A percentile compares a stretch with the other conserved stretches of the same genome.
Evolutionary conservation across 352 stramenopile species (phyloP).

Genomic region (Phytophthora tubulina): DNA sequence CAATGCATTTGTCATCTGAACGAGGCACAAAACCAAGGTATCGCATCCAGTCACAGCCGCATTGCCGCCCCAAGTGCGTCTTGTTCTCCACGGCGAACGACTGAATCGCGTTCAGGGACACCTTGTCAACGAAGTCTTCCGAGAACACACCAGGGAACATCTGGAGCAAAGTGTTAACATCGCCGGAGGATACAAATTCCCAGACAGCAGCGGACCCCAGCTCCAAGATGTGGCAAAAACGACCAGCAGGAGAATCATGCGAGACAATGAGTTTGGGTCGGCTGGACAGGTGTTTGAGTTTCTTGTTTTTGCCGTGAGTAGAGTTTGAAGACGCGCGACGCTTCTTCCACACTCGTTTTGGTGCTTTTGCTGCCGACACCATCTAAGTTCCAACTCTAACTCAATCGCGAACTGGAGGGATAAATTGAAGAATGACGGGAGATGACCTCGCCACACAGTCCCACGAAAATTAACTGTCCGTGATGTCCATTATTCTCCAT

Average conservation of each 20-base stretch:
- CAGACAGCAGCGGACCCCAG: slow-evolving; percentile 5
- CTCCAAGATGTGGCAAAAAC: slow-evolving; percentile 11
- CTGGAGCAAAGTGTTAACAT: slow-evolving; percentile 8
- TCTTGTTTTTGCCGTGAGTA: no score
- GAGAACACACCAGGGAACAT: neutral
- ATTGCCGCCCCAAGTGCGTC: slow-evolving; percentile 15
- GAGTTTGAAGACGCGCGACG: no score
- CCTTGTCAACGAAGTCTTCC: neutral
- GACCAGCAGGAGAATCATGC: neutral
- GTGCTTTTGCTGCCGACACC: no score
- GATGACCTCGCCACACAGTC: no score
- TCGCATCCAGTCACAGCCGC: slow-evolving; percentile 30
- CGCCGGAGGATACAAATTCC: slow-evolving; percentile 3
- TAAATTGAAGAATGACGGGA: no score
- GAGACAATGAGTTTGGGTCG: neutral
- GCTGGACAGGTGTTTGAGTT: no score
- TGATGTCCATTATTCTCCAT: no score
- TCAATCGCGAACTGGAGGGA: no score
- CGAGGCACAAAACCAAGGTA: slow-evolving; percentile 16
- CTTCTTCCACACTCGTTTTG: no score
- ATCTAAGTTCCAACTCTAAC: no score
- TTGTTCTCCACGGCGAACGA: slow-evolving; percentile 18
- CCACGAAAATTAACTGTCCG: no score
- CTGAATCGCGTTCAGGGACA: slow-evolving; percentile 9
- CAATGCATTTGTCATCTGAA: neutral